Evolutionary conservation across 495 filamentous ascomycete species (phyloP).

Genomic region (Arthonia radiata): DNA sequence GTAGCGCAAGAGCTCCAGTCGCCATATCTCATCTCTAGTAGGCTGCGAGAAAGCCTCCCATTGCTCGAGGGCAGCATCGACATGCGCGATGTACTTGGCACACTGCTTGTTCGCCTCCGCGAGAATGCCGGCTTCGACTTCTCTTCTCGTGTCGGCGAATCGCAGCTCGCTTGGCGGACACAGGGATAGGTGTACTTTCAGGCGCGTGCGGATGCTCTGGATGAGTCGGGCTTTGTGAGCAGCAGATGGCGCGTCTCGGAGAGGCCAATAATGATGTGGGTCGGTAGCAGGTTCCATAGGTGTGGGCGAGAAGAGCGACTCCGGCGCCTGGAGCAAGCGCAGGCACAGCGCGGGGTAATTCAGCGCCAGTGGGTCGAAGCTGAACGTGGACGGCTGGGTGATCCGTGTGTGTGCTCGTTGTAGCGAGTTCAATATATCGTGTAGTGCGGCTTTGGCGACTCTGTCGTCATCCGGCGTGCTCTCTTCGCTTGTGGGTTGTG

Average conservation of each 20-base stretch:
- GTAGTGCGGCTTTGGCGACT: slow-evolving; percentile 54
- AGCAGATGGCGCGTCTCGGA: slow-evolving; percentile 26
- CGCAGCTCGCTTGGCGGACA: slow-evolving; percentile 9
- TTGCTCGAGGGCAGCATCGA: slow-evolving; percentile 41
- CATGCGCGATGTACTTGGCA: slow-evolving; percentile 37
- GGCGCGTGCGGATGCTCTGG: slow-evolving; percentile 5
- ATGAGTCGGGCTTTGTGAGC: slow-evolving; percentile 17
- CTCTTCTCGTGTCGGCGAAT: slow-evolving; percentile 9
- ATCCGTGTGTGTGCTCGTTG: slow-evolving; percentile 3
- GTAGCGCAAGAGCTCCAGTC: slow-evolving; percentile 50
- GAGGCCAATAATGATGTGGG: slow-evolving; percentile 55
- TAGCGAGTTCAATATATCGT: slow-evolving; percentile 26
- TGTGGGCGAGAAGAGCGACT: slow-evolving; percentile 41
- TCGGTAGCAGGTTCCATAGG: slow-evolving; percentile 41
- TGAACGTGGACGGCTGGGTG: slow-evolving; percentile 30
- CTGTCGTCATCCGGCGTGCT: slow-evolving; percentile 37
- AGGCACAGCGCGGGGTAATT: slow-evolving; percentile 64
- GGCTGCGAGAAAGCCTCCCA: slow-evolving; percentile 36
- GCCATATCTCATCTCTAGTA: slow-evolving; percentile 42
- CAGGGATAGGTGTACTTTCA: slow-evolving; percentile 9
- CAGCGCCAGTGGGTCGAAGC: slow-evolving; percentile 58
- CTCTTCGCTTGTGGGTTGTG: slow-evolving; percentile 31
- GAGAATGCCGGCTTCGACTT: slow-evolving; percentile 19
- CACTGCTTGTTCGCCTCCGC: slow-evolving; percentile 26
- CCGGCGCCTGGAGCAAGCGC: slow-evolving; percentile 52